Base-by-base conservation (phyloP, 2,329 filamentous ascomycete genomes). In the Colletotrichum zoysiae region DNA sequence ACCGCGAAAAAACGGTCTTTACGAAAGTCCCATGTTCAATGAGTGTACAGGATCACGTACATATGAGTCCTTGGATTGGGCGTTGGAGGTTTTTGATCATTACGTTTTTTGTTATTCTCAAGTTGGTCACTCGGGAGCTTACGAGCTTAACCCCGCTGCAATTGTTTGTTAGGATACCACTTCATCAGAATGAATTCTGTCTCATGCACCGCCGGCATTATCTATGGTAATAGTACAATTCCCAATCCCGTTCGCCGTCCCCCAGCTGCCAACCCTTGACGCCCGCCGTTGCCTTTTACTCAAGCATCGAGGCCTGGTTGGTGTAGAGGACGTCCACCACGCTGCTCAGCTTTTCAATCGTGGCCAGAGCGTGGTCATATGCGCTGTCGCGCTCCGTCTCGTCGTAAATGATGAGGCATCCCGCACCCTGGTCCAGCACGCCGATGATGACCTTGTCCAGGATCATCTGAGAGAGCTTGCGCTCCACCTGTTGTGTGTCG, bases 391-490 rank as follows among this genome's bases (percentile, higher is more conserved):
- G 90, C 81, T 97, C 92, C 18, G 93, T 94, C 89, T 99, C 96
- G 79, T 99, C 96, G 79, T 92, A 99, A 77, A 99, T 94, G 82
- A 98, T 97, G 81, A 99, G 88, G 82, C 97, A 98, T 50, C 95
- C 95, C n/a, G 95, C 94, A 61, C 96, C 96, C 84, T 99, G 96
- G 82, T 99, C 96, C 77, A 99, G 85, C 67, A 99, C 96, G 71
- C 97, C 96, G 76, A 98, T 94, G 79, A 99, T 98, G 78, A 98
- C 94, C 87, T 98, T 98, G 86, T 99, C 96, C 71, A 99, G 88
- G 79, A 99, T 99, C 97, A 99, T 99, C 88, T 99, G 97, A 57
- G 94, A 97, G 74, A 99, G 88, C 88, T 99, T 99, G 78, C 95
- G 91, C 89, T 99, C 97, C 72, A 99, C 96, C 85, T 98, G 95